These are phyloP conservation scores for Triticum urartu DNA, from an alignment of 176 grass and related monocot genomes.

Conservation along the genomic window DNA sequence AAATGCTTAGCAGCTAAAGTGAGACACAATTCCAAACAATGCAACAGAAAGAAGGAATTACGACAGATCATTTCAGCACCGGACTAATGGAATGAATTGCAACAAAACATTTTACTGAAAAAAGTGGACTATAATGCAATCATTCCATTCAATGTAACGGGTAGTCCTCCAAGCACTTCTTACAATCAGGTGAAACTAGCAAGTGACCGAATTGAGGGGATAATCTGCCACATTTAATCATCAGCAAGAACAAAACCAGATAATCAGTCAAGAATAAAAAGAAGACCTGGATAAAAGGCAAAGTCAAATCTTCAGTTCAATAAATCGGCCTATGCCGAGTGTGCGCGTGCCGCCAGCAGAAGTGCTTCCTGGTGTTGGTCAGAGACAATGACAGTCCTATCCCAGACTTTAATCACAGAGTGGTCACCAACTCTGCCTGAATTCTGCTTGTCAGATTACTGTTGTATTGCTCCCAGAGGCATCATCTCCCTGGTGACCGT, in stretches of 20 bases:
- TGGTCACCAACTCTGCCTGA: not conserved
- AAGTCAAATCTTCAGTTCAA: too few species aligned
- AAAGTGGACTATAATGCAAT: not conserved
- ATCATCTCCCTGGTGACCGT: not conserved
- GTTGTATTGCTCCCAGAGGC: conserved; percentile 39
- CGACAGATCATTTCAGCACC: too few species aligned
- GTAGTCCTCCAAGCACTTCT: not conserved
- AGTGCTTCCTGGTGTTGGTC: not conserved
- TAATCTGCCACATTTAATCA: not conserved
- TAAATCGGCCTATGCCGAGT: not conserved
- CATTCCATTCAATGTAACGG: not conserved
- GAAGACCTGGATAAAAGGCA: too few species aligned
- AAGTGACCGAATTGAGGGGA: not conserved
- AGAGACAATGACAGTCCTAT: not conserved
- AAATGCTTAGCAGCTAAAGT: too few species aligned
- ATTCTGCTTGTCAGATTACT: not conserved
- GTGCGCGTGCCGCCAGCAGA: not conserved
- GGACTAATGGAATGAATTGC: not conserved
- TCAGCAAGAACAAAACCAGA: too few species aligned
- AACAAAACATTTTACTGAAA: not conserved
- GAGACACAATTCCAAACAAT: too few species aligned
- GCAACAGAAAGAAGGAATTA: too few species aligned
- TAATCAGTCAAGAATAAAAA: too few species aligned
- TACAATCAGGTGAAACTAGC: not conserved
- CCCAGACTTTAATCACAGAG: not conserved